Percentiles rank a stretch among this genome's conserved stretches.
Evolutionary conservation across 441 rosid genomes (phyloP).

Genomic region (Isatis lusitanica): DNA sequence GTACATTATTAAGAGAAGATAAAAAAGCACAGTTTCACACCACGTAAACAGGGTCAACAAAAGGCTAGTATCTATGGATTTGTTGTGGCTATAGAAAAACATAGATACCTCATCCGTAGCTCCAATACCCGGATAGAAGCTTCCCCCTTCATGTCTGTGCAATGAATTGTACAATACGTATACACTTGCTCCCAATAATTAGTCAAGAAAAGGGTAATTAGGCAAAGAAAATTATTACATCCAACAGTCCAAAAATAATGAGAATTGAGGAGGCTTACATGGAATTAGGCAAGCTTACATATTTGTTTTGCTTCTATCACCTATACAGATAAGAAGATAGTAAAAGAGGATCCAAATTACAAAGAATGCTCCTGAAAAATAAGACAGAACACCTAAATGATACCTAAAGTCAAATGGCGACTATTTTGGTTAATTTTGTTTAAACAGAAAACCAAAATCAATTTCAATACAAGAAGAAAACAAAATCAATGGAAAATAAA

Average conservation of each 20-base stretch:
- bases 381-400: too few species aligned
- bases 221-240: too few species aligned
- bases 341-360: too few species aligned
- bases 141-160: conserved; percentile 92
- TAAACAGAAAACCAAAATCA: too few species aligned
- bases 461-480: too few species aligned
- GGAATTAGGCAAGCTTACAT: conserved; percentile 51
- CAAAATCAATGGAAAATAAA: too few species aligned
- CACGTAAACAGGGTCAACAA: neutral
- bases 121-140: conserved; percentile 90
- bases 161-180: conserved; percentile 88
- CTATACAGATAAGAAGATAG: too few species aligned
- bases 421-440: too few species aligned
- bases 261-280: neutral
- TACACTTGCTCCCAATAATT: neutral
- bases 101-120: conserved; percentile 71
- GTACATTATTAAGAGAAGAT: too few species aligned
- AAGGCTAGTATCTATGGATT: neutral
- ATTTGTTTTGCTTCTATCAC: conserved; percentile 68
- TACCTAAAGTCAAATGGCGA: too few species aligned
- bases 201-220: too few species aligned
- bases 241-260: neutral
- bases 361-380: too few species aligned
- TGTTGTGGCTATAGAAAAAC: neutral
- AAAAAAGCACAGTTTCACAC: neutral